Conservation (phyloP, 75 land plant genomes). For the Sequoiadendron giganteum region DNA sequence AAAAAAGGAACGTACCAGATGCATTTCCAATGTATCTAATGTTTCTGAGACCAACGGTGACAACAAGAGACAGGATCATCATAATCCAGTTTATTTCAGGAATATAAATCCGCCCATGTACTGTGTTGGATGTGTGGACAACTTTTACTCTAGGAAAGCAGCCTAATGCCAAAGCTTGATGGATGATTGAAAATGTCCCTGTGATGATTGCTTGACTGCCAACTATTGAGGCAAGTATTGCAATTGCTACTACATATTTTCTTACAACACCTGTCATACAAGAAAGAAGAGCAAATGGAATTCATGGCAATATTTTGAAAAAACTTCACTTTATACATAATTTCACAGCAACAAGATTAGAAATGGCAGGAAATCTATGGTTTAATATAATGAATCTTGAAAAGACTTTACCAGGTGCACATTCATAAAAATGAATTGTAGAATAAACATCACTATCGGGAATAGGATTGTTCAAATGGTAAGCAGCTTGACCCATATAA, state of each 20-base stretch:
- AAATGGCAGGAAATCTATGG: no score
- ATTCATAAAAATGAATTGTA: no score
- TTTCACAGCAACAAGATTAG: no score
- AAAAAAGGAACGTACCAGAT: conserved; percentile 21
- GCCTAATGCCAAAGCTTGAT: conserved; percentile 42
- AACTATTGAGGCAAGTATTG: conserved; percentile 36
- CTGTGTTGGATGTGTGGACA: conserved; percentile 43
- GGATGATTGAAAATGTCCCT: conserved; percentile 49
- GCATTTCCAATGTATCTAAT: conserved; percentile 33
- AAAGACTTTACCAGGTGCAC: no score
- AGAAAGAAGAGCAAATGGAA: no score
- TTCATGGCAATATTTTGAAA: no score
- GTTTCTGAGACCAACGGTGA: conserved; percentile 38
- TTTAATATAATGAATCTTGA: no score
- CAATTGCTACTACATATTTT: not conserved
- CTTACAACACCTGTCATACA: not conserved
- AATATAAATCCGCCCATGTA: conserved; percentile 48
- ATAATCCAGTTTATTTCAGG: conserved; percentile 59
- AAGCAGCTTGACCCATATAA: conserved; percentile 37
- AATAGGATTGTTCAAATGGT: no score
- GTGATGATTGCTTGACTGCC: conserved; percentile 63
- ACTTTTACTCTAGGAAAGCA: conserved; percentile 61
- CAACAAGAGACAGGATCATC: conserved; percentile 32
- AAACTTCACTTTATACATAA: no score
- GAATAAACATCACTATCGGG: no score